Conservation (phyloP, 2,329 filamentous ascomycete genomes). For the Fusarium sp. region DNA sequence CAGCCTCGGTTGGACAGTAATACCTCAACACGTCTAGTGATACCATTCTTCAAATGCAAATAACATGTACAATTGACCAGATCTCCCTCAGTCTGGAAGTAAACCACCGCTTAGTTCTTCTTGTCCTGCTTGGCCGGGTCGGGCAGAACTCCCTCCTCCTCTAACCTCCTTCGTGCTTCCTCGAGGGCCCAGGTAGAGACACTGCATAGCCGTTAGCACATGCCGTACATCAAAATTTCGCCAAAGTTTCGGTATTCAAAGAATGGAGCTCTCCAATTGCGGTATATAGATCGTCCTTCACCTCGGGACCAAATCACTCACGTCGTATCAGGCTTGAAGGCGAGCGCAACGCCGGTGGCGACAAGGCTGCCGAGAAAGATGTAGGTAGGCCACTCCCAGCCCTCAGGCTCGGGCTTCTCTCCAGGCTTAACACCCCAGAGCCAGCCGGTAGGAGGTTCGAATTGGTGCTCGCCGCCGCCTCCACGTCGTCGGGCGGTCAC, state of each 20-base stretch:
- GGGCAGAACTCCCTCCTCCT: constrained; percentile 92
- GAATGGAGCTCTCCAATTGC: neutral
- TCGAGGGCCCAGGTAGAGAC: constrained; percentile 99
- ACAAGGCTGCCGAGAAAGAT: constrained; percentile 86
- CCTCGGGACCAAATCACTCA: constrained; percentile 70
- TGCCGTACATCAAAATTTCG: constrained; percentile 24
- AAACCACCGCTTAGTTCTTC: constrained; percentile 58
- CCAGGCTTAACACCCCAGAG: constrained; percentile 94
- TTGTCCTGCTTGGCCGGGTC: constrained; percentile 77
- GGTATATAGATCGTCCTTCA: neutral
- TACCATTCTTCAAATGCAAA: constrained; percentile 43
- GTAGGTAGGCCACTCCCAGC: constrained; percentile 91
- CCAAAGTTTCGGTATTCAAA: constrained; percentile 2
- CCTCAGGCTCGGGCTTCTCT: constrained; percentile 95
- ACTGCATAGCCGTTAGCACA: constrained; percentile 65
- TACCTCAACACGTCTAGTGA: constrained; percentile 51
- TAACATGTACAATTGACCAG: constrained; percentile 44
- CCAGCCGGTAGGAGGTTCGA: constrained; percentile 92
- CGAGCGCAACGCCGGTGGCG: constrained; percentile 84
- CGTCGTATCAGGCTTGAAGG: constrained; percentile 99
- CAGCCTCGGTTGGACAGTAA: constrained; percentile 31
- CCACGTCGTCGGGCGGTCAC: constrained; percentile 60
- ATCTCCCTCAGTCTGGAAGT: constrained; percentile 31
- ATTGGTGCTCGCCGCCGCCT: constrained; percentile 76
- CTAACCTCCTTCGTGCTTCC: constrained; percentile 94